Base-by-base conservation (phyloP, 2,329 filamentous ascomycete species). In the Didymella arachidicola region DNA sequence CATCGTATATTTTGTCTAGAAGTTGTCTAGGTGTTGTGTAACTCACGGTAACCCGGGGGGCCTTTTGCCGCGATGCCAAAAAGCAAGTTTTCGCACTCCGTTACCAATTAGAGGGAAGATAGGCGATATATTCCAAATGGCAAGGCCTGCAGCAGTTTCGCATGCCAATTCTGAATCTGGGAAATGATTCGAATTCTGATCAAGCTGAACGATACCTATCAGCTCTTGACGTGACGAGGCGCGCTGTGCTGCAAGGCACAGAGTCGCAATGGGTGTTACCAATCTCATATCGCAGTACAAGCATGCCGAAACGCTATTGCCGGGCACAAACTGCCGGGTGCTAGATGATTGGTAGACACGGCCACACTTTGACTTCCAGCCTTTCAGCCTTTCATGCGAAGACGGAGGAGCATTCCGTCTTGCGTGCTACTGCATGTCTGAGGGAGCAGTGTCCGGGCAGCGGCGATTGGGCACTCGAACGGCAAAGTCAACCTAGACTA, bases 381-480 rank as follows among this genome's bases (percentile, higher is more conserved):
- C 22, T 43, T 26, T 19, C 18, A 27, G 41, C n/a, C n/a, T n/a
- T n/a, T n/a, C n/a, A n/a, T n/a, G 22, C 41, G 7, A 19, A 16
- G 16, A 32, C 11, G 36, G 34, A 41, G 11, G 12, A 19, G 44
- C 11, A 26, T 43, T 16, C 26, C 18, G 16, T 26, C 22, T 41
- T 32, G 19, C 46, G 7, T 45, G 27, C 7, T 27, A n/a, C n/a
- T n/a, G n/a, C 19, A 42, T 29, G 38, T 38, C 30, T 41, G 30
- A 29, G 30, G 44, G 38, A 48, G 38, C 27, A 25, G 8, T 42
- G 48, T 42, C 36, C 55, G 43, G 38, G 48, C 38, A 45, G 53
- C 44, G 39, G 49, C 38, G 38, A 30, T 58, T 53, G 56, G 45
- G 30, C 29, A 27, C 48, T 41, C 27, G 27, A 22, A 42, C 16